Evolutionary conservation across 331 rosid genomes (phyloP), one percentile per base, ranked within the genome.

Genomic region (Phaseolus coccineus): DNA sequence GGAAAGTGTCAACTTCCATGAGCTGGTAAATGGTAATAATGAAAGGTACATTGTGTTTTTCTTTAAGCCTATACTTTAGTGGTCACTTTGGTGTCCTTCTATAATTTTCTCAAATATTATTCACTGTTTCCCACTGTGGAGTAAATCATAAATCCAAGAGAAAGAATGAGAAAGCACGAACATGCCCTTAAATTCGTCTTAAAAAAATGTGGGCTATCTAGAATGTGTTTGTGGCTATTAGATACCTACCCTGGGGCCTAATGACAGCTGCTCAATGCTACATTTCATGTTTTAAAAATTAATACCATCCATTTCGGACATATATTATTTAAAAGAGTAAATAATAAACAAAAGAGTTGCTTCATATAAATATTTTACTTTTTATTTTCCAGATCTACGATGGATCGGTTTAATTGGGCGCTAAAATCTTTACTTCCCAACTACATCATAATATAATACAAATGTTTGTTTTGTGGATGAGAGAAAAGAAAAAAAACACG

Each of bases 11-110:
- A 71, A 72, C 76, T 64, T 77, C 79, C 48, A 71, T 78, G 70
- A 79, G 83, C 71, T 79, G 71, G 83, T 57, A 71, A 79, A 31
- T 69, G 50, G 46, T 77, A 67, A 66, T 55, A 22, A 64, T 52
- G 39, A 39, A 77, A 66, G 33, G 15, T 63, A 27, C 66, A 12
- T 30, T 35, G 3, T 16, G 39, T 19, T 19, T 73, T 6, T 56
- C 8, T 27, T 44, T 19, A 19, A 19, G 22, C 22, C 22, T 5
- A 42, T 14, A 15, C 40, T 27, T 42, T 39, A 62, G 52, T 73
- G 48, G 35, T 24, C 35, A 57, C 35, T 24, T 57, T 58, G 8
- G 7, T 69, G 74, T 72, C 65, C 12, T 19, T 53, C 40, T 73
- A 12, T 61, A 16, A 44, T 22, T 42, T 57, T 57, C 46, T 73